Percentiles rank a stretch among this genome's conserved stretches.
phyloP scores from a whole-genome alignment of 2,329 filamentous ascomycete species.

The Pseudogymnoascus sp. region DNA sequence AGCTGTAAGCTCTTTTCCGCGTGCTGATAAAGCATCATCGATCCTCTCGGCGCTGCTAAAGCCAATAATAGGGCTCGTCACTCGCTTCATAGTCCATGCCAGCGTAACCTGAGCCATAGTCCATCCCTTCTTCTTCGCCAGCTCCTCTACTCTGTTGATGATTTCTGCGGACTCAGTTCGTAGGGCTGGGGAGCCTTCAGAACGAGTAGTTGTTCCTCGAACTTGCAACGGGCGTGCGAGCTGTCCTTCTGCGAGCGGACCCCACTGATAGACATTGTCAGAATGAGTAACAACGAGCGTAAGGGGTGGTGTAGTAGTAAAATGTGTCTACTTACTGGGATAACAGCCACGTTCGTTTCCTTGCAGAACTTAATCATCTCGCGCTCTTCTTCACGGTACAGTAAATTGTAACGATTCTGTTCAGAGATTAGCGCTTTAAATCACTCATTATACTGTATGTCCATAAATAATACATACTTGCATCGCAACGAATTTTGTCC shows the following conservation, averaged over 20 bases:
- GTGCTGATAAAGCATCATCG: conserved; percentile 42
- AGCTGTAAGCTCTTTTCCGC: conserved; percentile 36
- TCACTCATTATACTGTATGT: neutral
- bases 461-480: neutral
- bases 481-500: conserved; percentile 52
- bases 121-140: conserved; percentile 49
- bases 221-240: conserved; percentile 26
- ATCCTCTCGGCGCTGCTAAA: conserved; percentile 43
- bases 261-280: conserved; percentile 22
- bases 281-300: neutral
- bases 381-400: conserved; percentile 52
- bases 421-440: neutral
- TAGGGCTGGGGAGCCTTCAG: conserved; percentile 8
- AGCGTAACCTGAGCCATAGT: conserved; percentile 52
- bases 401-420: conserved; percentile 47
- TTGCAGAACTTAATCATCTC: conserved; percentile 39
- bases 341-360: conserved; percentile 36
- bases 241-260: conserved; percentile 29
- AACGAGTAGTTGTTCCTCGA: conserved; percentile 20
- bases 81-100: conserved; percentile 44
- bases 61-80: conserved; percentile 45
- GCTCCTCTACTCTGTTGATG: conserved; percentile 46
- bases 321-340: conserved; percentile 23
- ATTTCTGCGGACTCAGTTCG: conserved; percentile 32
- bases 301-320: conserved; percentile 6